Base-by-base conservation (phyloP, 2,329 filamentous ascomycete species). In the Phaeophleospora eucalypticola region DNA sequence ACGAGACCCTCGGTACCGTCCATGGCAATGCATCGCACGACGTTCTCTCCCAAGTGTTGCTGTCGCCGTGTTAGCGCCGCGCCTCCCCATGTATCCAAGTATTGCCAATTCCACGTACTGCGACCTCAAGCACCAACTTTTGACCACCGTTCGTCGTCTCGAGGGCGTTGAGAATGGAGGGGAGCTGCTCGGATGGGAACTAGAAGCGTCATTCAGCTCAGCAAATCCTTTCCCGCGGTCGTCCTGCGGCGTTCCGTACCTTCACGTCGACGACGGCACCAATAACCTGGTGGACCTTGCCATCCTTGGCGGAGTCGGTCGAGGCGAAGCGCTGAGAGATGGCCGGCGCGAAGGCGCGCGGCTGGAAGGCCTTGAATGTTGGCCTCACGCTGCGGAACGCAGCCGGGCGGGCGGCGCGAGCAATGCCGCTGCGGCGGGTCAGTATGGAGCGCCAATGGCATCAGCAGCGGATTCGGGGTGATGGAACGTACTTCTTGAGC, bases 1-100 rank as follows among this genome's bases (percentile, higher is more conserved):
- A 91, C 87, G 66, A 98, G 89, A 93, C 93, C 93, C 82, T 97
- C 93, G 72, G 91, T 98, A 94, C 91, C 93, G 78, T 98, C 93
- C 93, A 98, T 98, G 77, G 93, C 93, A 95, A 98, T 98, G 76
- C 89, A 95, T 76, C 93, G 86, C 74, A 98, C 93, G 71, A 96
- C 88, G 81, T 89, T 95, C 81, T 98, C 88, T 79, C 93, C 93
- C 75, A 98, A 79, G 84, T 97, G 93, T 96, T 98, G 93, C 89
- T 96, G 65, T 61, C 46, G 41, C 45, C 47, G 43, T 51, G 52
- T 65, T 57, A 65, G 58, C 51, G 42, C 45, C 44, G 38, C 42
- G 46, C 56, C 52, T 46, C 53, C 18, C 41, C 43, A 32, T 19
- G 35, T 46, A 45, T 46, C 45, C 41, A 46, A 43, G 36, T 44